Evolutionary conservation across 2,329 filamentous ascomycete genomes (phyloP).

Genomic region (Rutstroemia sp.): DNA sequence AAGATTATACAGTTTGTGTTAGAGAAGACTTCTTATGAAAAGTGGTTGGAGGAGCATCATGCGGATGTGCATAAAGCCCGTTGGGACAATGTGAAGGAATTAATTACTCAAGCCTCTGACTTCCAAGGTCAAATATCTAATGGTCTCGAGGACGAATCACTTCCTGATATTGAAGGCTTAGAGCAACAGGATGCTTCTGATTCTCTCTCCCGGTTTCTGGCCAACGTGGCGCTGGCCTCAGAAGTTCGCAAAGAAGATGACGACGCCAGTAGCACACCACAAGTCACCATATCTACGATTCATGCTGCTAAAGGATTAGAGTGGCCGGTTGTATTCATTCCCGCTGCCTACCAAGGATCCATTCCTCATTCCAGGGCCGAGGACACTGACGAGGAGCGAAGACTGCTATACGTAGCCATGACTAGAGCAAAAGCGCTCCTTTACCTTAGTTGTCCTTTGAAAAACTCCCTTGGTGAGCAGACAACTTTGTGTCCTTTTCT

Average conservation of each 20-base stretch:
- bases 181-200: slow-evolving; percentile 60
- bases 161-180: slow-evolving; percentile 64
- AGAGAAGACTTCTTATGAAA: slow-evolving; percentile 62
- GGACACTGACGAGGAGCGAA: slow-evolving; percentile 78
- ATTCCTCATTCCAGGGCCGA: slow-evolving; percentile 86
- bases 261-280: slow-evolving; percentile 46
- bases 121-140: slow-evolving; percentile 37
- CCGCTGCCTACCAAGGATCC: slow-evolving; percentile 80
- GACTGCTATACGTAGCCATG: slow-evolving; percentile 93
- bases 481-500: slow-evolving; percentile 69
- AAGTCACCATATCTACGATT: slow-evolving; percentile 90
- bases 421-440: slow-evolving; percentile 81
- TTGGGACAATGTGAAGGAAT: slow-evolving; percentile 85
- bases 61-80: slow-evolving; percentile 68
- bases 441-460: slow-evolving; percentile 74
- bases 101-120: slow-evolving; percentile 73
- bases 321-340: slow-evolving; percentile 93
- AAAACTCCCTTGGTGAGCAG: slow-evolving; percentile 54
- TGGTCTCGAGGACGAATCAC: slow-evolving; percentile 42
- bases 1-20: slow-evolving; percentile 46
- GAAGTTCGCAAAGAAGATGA: slow-evolving; percentile 62
- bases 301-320: slow-evolving; percentile 94
- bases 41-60: slow-evolving; percentile 66
- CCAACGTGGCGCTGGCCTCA: slow-evolving; percentile 80
- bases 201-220: slow-evolving; percentile 69